Percentiles rank a stretch among this genome's conserved stretches.
These are phyloP conservation scores for Tympanopsis confertula DNA, from an alignment of 2,329 filamentous ascomycete genomes.

Conservation along the genomic window DNA sequence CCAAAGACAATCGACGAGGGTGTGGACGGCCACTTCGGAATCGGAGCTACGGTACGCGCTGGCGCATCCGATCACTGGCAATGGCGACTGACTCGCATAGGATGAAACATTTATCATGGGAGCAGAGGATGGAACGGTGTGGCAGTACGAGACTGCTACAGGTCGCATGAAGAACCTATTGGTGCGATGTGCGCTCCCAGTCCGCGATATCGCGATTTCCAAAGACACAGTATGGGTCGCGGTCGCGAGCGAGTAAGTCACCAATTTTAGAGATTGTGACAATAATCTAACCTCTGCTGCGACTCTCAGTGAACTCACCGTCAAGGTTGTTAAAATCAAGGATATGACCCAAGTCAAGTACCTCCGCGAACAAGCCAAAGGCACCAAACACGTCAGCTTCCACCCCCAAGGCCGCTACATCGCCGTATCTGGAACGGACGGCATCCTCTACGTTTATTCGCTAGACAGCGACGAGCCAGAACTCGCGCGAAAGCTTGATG, in stretches of 20 bases:
- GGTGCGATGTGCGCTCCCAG: conserved; percentile 70
- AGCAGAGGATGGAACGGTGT: conserved; percentile 91
- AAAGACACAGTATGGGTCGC: conserved; percentile 78
- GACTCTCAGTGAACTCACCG: conserved; percentile 58
- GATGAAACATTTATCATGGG: conserved; percentile 75
- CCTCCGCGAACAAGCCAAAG: conserved; percentile 71
- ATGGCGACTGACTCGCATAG: conserved; percentile 16
- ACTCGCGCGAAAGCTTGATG: conserved; percentile 73
- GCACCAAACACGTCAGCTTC: conserved; percentile 86
- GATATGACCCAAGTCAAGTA: conserved; percentile 69
- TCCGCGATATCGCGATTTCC: conserved; percentile 76
- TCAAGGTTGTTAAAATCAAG: conserved; percentile 75
- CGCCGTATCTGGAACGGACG: conserved; percentile 77
- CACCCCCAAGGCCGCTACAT: conserved; percentile 68
- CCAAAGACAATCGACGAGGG: conserved; percentile 86
- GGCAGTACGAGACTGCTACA: conserved; percentile 71
- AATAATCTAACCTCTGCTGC: not conserved
- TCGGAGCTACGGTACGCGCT: conserved; percentile 43
- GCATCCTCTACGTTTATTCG: conserved; percentile 81
- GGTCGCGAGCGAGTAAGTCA: conserved; percentile 66
- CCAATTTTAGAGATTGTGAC: not conserved
- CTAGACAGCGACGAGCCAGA: conserved; percentile 67
- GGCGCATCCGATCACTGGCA: not conserved
- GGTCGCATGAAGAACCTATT: conserved; percentile 71
- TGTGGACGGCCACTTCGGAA: conserved; percentile 71